Evolutionary conservation across 108 stramenopile species (phyloP), one percentile per base, ranked within the genome.

Genomic region (Pseudonitzschia multiseries): DNA sequence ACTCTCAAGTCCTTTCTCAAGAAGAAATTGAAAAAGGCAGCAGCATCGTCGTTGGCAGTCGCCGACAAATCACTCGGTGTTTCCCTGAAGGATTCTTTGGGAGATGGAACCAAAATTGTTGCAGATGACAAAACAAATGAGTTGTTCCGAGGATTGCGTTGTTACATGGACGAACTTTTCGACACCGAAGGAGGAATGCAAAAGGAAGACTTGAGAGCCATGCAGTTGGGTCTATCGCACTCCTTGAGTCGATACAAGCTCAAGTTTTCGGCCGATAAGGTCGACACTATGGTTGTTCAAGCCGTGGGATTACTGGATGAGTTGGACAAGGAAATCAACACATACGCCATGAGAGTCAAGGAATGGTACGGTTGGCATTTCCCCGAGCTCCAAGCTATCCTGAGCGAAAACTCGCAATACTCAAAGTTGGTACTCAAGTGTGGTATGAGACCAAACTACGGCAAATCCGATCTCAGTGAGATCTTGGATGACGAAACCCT

Each of bases 331-430:
- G 99, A 99, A 87, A 98, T 99, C 83, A 99, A 99, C 80, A 99
- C 97, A 9, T 99, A 99, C 80, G 99, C 99, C 62, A 99, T 99
- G 99, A 82, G 99, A 57, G 98, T 99, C 21, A 94, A 96, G 80
- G 99, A 99, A 86, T 99, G 99, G 99, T 99, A 98, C 83, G 98
- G 98, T 57, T 99, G 98, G 98, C 99, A 99, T 86, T 99, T 99
- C 84, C 99, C 99, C 32, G 99, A 97, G 74, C 79, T 98, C 52
- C 94, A 89, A 63, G 96, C 93, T 69, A 92, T 99, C 42, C 79
- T 98, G 48, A 94, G 93, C 59, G 98, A 99, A 81, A 99, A 99
- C 83, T 86, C 96, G 46, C 90, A 94, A 31, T 99, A 99, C 74
- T 81, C 93, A n/a, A 94, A 98, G 83, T 75, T 98, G 32, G 97